phyloP scores from a whole-genome alignment of 108 stramenopile genomes.

The Phaeodactylum tricornutum region DNA sequence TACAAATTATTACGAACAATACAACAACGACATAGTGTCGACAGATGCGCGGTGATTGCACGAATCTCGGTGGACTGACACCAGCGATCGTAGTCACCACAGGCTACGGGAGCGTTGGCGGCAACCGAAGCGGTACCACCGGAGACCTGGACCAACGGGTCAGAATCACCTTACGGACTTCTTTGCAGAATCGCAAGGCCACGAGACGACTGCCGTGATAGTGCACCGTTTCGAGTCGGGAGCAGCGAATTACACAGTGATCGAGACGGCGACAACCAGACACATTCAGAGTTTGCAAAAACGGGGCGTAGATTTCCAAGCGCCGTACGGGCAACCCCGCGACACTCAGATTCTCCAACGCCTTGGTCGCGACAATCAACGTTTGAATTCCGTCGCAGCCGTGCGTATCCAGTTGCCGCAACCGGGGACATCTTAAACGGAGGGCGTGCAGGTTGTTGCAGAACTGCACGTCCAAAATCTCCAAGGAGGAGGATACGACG shows the following conservation, averaged over 20 bases:
- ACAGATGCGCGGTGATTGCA: too few relatives aligned
- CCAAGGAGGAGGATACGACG: conserved; percentile 1
- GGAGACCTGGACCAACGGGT: too few relatives aligned
- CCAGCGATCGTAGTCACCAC: too few relatives aligned
- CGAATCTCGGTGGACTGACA: too few relatives aligned
- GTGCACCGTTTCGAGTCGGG: neutral
- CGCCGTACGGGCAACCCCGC: neutral
- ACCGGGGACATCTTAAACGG: conserved; percentile 2
- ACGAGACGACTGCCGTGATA: neutral
- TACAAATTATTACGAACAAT: too few relatives aligned
- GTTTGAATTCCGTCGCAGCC: neutral
- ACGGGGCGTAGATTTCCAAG: neutral
- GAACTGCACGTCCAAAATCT: conserved; percentile 2
- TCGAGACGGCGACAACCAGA: conserved; percentile 2
- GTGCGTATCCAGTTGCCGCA: conserved; percentile 5
- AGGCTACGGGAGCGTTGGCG: too few relatives aligned
- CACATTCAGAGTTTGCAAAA: conserved; percentile 3
- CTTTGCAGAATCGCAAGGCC: conserved; percentile 4
- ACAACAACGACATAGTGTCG: too few relatives aligned
- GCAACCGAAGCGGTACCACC: too few relatives aligned
- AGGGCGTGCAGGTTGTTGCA: conserved; percentile 1
- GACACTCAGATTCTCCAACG: neutral
- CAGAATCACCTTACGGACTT: too few relatives aligned
- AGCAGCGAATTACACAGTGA: neutral
- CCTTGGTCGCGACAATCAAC: neutral